Percentiles rank a stretch among this genome's conserved stretches.
Evolutionary conservation across 768 basidiomycete species (phyloP).

Genomic region (Amanita jacksonii): DNA sequence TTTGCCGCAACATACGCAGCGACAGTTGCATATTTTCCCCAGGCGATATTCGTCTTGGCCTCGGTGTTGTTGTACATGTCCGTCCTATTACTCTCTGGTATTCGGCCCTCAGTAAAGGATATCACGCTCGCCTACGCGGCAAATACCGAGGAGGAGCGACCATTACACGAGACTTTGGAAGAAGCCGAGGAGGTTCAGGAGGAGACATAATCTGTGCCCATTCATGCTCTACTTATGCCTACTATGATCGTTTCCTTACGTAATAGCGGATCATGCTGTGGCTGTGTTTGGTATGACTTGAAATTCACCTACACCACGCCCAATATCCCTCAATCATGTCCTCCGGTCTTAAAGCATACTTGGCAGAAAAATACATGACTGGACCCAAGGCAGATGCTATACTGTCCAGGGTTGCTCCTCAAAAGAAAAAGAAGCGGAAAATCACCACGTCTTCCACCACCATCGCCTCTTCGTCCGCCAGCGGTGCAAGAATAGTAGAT

Average conservation of each 20-base stretch:
- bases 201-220: neutral
- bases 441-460: constrained; percentile 17
- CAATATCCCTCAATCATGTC: constrained; percentile 20
- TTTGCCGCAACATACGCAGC: constrained; percentile 59
- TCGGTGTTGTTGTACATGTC: constrained; percentile 43
- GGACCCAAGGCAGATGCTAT: constrained; percentile 96
- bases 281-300: neutral
- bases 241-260: too few relatives aligned
- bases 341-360: constrained; percentile 67
- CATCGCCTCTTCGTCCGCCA: constrained; percentile 16
- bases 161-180: neutral
- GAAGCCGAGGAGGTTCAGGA: neutral
- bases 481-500: constrained; percentile 37
- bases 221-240: too few relatives aligned
- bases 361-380: constrained; percentile 92
- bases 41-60: constrained; percentile 58
- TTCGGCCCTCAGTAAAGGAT: constrained; percentile 19
- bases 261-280: neutral
- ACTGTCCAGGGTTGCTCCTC: constrained; percentile 49
- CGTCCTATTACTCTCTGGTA: constrained; percentile 34
- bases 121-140: constrained; percentile 11
- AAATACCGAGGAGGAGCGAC: constrained; percentile 2
- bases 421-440: constrained; percentile 78
- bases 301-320: neutral
- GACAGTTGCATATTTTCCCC: constrained; percentile 56